Percentiles rank a stretch among this genome's conserved stretches.
These are phyloP conservation scores for Fraxinus albicans DNA, from an alignment of 305 asterid species.

Conservation along the genomic window DNA sequence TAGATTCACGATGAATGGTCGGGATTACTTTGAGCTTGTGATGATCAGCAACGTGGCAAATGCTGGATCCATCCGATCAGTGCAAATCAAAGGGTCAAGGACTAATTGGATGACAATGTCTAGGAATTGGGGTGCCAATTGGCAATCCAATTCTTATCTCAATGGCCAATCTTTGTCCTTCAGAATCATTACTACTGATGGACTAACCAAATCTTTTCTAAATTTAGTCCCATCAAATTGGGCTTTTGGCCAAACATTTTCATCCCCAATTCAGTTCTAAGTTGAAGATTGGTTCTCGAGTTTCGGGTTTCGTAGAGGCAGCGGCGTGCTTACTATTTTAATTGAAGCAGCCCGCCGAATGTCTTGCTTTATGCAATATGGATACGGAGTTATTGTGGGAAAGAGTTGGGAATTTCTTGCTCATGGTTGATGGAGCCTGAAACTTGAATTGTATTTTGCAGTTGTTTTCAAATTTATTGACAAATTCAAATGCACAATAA, in stretches of 20 bases:
- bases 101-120: slow-evolving; percentile 75
- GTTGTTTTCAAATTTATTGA: not conserved
- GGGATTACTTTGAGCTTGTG: slow-evolving; percentile 65
- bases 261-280: slow-evolving; percentile 50
- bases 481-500: not conserved
- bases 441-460: not conserved
- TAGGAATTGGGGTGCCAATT: slow-evolving; percentile 86
- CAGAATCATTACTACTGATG: slow-evolving; percentile 71
- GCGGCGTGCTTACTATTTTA: slow-evolving; percentile 71
- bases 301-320: slow-evolving; percentile 35
- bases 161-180: slow-evolving; percentile 70
- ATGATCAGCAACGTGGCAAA: slow-evolving; percentile 63
- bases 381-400: not conserved
- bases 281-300: slow-evolving; percentile 10
- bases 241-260: slow-evolving; percentile 71
- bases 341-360: slow-evolving; percentile 75
- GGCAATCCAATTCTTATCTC: slow-evolving; percentile 68
- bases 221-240: slow-evolving; percentile 61
- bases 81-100: slow-evolving; percentile 66
- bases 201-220: slow-evolving; percentile 46
- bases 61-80: slow-evolving; percentile 65
- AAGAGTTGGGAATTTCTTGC: not conserved
- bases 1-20: slow-evolving; percentile 65
- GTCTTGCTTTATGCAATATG: not conserved
- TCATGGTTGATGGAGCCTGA: not conserved